phyloP scores from a whole-genome alignment of 768 basidiomycete genomes.

The Termitomyces sp. region DNA sequence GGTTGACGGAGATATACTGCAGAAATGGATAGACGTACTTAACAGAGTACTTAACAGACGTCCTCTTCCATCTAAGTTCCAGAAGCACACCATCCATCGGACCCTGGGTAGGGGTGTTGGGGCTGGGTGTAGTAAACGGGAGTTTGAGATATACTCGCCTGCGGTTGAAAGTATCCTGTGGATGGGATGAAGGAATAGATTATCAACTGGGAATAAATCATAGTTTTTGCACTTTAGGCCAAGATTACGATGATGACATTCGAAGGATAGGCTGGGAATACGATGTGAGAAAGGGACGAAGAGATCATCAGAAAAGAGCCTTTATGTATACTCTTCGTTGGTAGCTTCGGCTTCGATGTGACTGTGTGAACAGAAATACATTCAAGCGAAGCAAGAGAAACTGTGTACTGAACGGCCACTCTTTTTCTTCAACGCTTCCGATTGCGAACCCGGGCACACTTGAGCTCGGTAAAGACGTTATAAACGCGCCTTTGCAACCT shows the following conservation, averaged over 20 bases:
- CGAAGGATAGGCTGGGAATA: slow-evolving; percentile 70
- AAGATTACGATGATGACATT: slow-evolving; percentile 63
- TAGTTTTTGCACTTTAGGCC: slow-evolving; percentile 43
- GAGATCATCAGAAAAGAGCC: not conserved
- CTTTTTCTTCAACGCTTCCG: slow-evolving; percentile 86
- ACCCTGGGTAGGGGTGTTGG: slow-evolving; percentile 38
- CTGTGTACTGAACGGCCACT: slow-evolving; percentile 68
- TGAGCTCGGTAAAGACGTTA: slow-evolving; percentile 74
- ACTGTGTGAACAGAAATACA: slow-evolving; percentile 26
- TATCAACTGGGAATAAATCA: slow-evolving; percentile 79
- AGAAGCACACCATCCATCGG: slow-evolving; percentile 87
- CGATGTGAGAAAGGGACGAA: not conserved
- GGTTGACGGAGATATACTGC: not conserved
- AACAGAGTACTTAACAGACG: slow-evolving; percentile 88
- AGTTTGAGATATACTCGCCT: slow-evolving; percentile 32
- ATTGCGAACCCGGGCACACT: slow-evolving; percentile 69
- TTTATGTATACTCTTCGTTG: not conserved
- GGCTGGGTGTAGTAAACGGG: not conserved
- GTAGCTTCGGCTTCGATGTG: slow-evolving; percentile 78
- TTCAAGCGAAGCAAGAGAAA: not conserved
- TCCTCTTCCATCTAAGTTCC: slow-evolving; percentile 90
- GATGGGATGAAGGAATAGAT: slow-evolving; percentile 80
- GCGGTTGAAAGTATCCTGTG: slow-evolving; percentile 84
- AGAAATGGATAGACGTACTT: slow-evolving; percentile 44
- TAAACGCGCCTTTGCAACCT: slow-evolving; percentile 88